A percentile compares a stretch with the other conserved stretches of the same genome.
Evolutionary conservation across 1,139 yeast genomes (phyloP).

Genomic region (Nakaseomyces bracarensis): DNA sequence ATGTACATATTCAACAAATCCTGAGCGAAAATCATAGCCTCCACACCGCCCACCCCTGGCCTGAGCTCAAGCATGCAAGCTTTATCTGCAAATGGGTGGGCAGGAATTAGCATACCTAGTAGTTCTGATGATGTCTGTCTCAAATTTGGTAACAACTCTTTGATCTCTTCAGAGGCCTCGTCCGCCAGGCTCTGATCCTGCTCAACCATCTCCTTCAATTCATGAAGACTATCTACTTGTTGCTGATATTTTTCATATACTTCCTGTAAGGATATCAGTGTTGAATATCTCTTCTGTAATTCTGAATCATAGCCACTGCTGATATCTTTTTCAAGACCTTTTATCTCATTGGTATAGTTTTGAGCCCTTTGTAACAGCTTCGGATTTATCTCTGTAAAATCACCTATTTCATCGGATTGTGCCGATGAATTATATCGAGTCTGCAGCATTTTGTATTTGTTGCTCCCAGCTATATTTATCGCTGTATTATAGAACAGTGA

Average conservation of each 20-base stretch:
- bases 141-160: conserved; percentile 28
- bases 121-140: conserved; percentile 38
- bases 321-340: conserved; percentile 41
- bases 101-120: conserved; percentile 58
- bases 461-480: no score
- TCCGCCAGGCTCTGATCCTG: conserved; percentile 32
- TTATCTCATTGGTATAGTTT: conserved; percentile 43
- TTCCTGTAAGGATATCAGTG: conserved; percentile 47
- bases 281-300: conserved; percentile 49
- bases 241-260: conserved; percentile 42
- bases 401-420: not conserved
- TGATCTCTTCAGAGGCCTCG: conserved; percentile 35
- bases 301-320: conserved; percentile 41
- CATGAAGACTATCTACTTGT: conserved; percentile 32
- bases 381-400: conserved; percentile 41
- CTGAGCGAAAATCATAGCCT: conserved; percentile 77
- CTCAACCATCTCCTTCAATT: conserved; percentile 33
- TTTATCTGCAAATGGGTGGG: conserved; percentile 66
- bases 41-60: conserved; percentile 96
- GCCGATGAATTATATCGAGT: not conserved
- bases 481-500: not conserved
- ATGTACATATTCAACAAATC: conserved; percentile 78
- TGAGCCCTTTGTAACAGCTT: conserved; percentile 56
- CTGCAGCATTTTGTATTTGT: not conserved
- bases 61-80: conserved; percentile 78